Evolutionary conservation across 208 protist genomes (phyloP).

Genomic region (Crithidia brevicula): DNA sequence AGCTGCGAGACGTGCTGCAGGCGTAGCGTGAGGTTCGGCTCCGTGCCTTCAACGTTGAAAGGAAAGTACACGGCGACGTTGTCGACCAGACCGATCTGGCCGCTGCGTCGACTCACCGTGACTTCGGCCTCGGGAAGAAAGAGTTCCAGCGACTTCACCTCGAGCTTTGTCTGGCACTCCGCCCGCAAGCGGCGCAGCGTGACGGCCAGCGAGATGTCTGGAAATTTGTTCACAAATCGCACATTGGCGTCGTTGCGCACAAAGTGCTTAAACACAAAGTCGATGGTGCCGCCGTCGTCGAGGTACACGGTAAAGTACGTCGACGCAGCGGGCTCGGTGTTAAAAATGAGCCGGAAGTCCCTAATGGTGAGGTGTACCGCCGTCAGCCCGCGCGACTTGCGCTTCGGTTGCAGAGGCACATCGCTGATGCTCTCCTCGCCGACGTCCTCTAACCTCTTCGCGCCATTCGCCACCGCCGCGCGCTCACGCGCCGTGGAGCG

Average conservation of each 20-base stretch:
- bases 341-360: conserved; percentile 67
- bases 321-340: conserved; percentile 65
- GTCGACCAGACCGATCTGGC: conserved; percentile 26
- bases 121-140: conserved; percentile 63
- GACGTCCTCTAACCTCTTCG: background rate
- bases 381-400: conserved; percentile 19
- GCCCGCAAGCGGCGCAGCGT: conserved; percentile 53
- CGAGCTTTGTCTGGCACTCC: conserved; percentile 87
- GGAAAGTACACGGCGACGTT: conserved; percentile 57
- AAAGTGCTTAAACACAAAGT: conserved; percentile 55
- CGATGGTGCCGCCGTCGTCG: conserved; percentile 56
- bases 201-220: conserved; percentile 45
- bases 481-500: background rate
- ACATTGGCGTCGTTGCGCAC: background rate
- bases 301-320: conserved; percentile 74
- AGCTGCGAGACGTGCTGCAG: conserved; percentile 77
- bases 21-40: conserved; percentile 68
- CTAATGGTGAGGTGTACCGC: conserved; percentile 70
- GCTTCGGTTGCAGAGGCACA: background rate
- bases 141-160: conserved; percentile 88
- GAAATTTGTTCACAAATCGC: conserved; percentile 37
- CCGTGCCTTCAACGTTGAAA: conserved; percentile 48
- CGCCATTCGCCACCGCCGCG: background rate
- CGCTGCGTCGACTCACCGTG: conserved; percentile 42
- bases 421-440: background rate